phyloP scores from a whole-genome alignment of 1,139 yeast species.

The Geotrichum candidum region DNA sequence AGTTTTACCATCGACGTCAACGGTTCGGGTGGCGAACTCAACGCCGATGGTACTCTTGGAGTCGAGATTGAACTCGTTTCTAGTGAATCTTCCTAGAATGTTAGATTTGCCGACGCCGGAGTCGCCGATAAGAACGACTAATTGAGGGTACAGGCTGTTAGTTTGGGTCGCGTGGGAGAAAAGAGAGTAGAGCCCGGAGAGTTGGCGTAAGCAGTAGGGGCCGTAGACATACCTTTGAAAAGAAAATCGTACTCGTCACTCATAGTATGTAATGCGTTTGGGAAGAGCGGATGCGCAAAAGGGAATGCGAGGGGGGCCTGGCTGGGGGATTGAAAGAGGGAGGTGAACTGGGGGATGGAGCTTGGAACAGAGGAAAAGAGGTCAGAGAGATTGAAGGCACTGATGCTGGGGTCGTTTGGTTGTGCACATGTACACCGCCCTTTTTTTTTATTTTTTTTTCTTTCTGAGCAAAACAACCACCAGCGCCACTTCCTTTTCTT shows the following conservation, averaged over 20 bases:
- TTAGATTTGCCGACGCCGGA: slow-evolving; percentile 97
- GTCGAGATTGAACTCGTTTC: slow-evolving; percentile 92
- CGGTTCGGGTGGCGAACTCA: slow-evolving; percentile 94
- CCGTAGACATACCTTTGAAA: slow-evolving; percentile 57
- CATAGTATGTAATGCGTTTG: slow-evolving; percentile 24
- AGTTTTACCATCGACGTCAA: slow-evolving; percentile 89
- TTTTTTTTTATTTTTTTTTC: not conserved
- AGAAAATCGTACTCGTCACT: slow-evolving; percentile 86
- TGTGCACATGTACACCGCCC: not conserved
- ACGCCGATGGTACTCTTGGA: slow-evolving; percentile 95
- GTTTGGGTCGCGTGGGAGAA: not conserved
- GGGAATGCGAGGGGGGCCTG: not conserved
- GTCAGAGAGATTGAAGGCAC: not conserved
- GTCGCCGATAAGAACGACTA: slow-evolving; percentile 90
- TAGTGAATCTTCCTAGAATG: slow-evolving; percentile 84
- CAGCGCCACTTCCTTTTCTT: not conserved
- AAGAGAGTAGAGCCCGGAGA: not conserved
- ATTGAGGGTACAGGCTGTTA: not conserved
- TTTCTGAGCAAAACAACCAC: not conserved
- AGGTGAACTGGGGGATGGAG: not conserved
- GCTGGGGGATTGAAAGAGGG: not conserved
- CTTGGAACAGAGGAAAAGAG: not conserved
- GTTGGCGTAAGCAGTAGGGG: not conserved
- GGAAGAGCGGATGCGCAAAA: not conserved
- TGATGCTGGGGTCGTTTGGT: not conserved